Evolutionary conservation across 176 grass and related monocot species (phyloP), one percentile per base, ranked within the genome.

Genomic region (Panicum miliaceum): DNA sequence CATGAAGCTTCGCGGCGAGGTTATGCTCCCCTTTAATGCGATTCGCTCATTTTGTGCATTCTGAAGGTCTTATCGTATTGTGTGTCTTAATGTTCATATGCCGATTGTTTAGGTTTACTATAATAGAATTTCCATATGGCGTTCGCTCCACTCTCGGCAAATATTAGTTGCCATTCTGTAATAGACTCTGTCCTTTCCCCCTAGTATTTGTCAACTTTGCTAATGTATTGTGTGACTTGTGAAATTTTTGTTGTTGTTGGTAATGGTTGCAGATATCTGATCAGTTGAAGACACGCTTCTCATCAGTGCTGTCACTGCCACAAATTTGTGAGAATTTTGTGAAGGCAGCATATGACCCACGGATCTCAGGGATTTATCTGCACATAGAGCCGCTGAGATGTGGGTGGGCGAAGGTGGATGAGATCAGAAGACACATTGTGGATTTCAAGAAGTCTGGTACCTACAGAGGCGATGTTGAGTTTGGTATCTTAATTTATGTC

Each of bases 391-490:
- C 92, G 1, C 86, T 96, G 56, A 87, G 86, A 26, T 98, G 96
- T 63, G 96, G 96, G 27, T 98, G 96, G 96, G 93, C 89, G 8
- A 98, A 94, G 90, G 84, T 93, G 47, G 96, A 98, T 70, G 96
- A 94, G 63, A 98, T 98, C 80, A 82, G 96, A 48, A 89, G 96
- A 81, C 96, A 96, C 82, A 92, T 98, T 82, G 40, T 92, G 38
- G 88, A 94, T 89, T 96, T 95, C 81, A 94, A 90, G 84, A 98
- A 96, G 58, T 98, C 93, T 85, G 96, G 93, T 98, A 94, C 70
- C 53, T 23, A 64, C n/a, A 85, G 56, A 82, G 41, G 32, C 71
- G 51, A 8, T 52, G 16, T 43, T 69, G 35, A 73, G 70, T 76
- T 75, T 71, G 62, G 74, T 80, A 63, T 41, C 42, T 69, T 50